Conservation (phyloP, 768 basidiomycete species). For the Rubroboletus satanas region DNA sequence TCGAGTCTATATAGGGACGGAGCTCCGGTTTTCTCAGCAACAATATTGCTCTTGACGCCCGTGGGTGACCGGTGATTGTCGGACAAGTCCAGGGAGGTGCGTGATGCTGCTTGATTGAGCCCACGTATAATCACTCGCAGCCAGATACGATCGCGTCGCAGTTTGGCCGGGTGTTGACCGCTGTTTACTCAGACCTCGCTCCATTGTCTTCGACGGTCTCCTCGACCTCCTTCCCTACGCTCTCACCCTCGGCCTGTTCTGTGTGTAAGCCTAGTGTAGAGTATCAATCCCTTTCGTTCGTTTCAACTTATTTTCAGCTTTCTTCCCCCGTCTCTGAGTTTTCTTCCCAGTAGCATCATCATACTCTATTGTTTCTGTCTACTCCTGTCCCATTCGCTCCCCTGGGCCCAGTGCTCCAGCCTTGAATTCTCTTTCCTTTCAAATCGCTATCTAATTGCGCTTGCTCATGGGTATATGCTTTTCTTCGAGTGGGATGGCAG, state of each 20-base stretch:
- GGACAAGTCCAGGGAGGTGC: not conserved
- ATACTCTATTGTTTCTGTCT: not conserved
- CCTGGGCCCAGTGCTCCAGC: slow-evolving; percentile 15
- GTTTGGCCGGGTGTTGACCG: slow-evolving; percentile 16
- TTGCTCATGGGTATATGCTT: slow-evolving; percentile 72
- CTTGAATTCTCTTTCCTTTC: slow-evolving; percentile 1
- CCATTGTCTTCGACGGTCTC: not conserved
- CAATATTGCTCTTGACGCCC: not conserved
- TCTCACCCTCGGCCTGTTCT: slow-evolving; percentile 17
- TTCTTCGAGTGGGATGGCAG: slow-evolving; percentile 53
- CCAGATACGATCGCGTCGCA: slow-evolving; percentile 4
- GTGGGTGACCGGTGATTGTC: not conserved
- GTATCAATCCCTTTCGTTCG: not conserved
- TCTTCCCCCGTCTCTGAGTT: not conserved
- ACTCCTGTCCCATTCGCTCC: not conserved
- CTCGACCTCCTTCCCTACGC: not conserved
- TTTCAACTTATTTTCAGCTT: not conserved
- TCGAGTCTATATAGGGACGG: not conserved
- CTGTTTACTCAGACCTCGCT: slow-evolving; percentile 11
- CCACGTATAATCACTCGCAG: not conserved
- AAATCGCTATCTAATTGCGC: not conserved
- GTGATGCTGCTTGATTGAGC: not conserved
- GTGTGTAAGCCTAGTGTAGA: slow-evolving; percentile 15
- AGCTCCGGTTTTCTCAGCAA: slow-evolving; percentile 2
- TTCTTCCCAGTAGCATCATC: not conserved